phyloP scores from a whole-genome alignment of 2,329 filamentous ascomycete species.

The Fusarium agapanthi region DNA sequence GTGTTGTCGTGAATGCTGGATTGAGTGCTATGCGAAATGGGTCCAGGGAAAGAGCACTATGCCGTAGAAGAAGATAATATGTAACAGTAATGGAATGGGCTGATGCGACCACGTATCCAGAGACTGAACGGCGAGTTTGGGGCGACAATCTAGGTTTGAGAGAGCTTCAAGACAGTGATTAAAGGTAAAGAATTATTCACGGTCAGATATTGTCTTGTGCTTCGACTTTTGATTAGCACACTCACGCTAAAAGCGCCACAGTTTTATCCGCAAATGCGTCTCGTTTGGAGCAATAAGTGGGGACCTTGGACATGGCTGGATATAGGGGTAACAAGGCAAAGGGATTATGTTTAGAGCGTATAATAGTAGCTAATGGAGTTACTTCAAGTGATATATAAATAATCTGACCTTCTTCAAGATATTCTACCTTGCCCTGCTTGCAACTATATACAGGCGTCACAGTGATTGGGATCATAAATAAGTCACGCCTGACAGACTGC shows the following conservation, averaged over 20 bases:
- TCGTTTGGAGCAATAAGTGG: background rate
- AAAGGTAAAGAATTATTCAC: background rate
- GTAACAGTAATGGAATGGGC: background rate
- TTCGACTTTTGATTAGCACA: background rate
- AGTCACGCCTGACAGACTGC: background rate
- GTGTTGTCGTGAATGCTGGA: background rate
- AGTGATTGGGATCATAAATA: background rate
- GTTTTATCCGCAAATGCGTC: rapidly evolving
- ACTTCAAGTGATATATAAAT: rapidly evolving
- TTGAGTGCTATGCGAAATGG: rapidly evolving
- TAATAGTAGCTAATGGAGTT: too few species aligned
- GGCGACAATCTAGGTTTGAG: too few species aligned
- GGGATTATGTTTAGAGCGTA: background rate
- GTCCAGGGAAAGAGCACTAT: rapidly evolving
- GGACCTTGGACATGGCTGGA: background rate
- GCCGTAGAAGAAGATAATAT: too few species aligned
- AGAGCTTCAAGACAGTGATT: background rate
- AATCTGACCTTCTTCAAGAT: rapidly evolving
- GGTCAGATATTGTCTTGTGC: background rate
- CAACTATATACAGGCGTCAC: too few species aligned
- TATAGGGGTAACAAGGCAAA: background rate
- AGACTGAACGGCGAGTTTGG: rapidly evolving
- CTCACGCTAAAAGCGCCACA: background rate
- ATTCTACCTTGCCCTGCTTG: rapidly evolving
- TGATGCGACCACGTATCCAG: background rate